These are phyloP conservation scores for Clonostachys sp. DNA, from an alignment of 2,329 filamentous ascomycete genomes.

Conservation along the genomic window DNA sequence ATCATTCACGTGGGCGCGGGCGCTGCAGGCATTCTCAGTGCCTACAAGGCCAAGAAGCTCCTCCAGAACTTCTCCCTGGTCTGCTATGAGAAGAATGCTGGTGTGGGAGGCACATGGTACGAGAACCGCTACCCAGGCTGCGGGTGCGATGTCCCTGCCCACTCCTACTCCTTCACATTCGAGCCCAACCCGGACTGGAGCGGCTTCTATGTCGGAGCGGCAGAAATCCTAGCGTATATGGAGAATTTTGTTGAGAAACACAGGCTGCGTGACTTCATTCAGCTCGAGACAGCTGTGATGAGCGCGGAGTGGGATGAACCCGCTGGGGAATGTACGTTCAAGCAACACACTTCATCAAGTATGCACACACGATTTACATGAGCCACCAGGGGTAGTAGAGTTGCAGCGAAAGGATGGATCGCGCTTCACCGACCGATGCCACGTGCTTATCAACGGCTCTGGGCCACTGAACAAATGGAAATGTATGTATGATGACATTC, in stretches of 20 bases:
- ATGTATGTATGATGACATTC: background rate
- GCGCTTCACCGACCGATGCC: background rate
- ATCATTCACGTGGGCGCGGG: slow-evolving; percentile 19
- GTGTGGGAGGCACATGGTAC: slow-evolving; percentile 15
- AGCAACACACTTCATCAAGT: slow-evolving; percentile 14
- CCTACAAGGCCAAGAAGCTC: slow-evolving; percentile 11
- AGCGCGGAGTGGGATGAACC: slow-evolving; percentile 3
- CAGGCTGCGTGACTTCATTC: slow-evolving; percentile 37
- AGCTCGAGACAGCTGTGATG: slow-evolving; percentile 36
- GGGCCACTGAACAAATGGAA: slow-evolving; percentile 4
- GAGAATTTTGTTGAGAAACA: slow-evolving; percentile 42
- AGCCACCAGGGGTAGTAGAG: slow-evolving; percentile 1
- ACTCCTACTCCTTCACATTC: slow-evolving; percentile 61
- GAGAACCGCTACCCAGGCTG: slow-evolving; percentile 19
- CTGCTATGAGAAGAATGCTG: slow-evolving; percentile 18
- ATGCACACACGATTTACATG: no score
- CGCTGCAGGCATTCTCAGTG: slow-evolving; percentile 18
- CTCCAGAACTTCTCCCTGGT: slow-evolving; percentile 11
- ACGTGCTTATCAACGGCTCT: slow-evolving; percentile 6
- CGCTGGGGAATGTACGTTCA: slow-evolving; percentile 24
- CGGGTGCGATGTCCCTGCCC: slow-evolving; percentile 48
- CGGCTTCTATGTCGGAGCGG: slow-evolving; percentile 48
- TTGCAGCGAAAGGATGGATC: slow-evolving; percentile 1
- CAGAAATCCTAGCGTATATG: slow-evolving; percentile 53
- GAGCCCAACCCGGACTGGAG: slow-evolving; percentile 54